A percentile compares a stretch with the other conserved stretches of the same genome.
phyloP scores from a whole-genome alignment of 2,329 filamentous ascomycete species.

The Apiospora rasikravindrae region DNA sequence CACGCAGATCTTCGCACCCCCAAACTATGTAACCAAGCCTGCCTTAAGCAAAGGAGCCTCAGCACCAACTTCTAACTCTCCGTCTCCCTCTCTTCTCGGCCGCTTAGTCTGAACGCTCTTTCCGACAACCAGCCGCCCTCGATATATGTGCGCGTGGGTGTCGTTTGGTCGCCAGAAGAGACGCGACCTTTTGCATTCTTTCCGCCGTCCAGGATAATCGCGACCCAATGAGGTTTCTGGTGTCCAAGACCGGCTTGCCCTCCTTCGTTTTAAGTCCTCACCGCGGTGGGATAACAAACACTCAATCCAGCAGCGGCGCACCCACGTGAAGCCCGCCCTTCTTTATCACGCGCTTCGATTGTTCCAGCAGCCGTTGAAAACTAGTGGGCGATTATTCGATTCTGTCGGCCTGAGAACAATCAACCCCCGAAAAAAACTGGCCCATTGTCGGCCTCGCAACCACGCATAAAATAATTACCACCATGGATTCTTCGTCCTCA shows the following conservation, averaged over 20 bases:
- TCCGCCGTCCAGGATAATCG: not conserved
- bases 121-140: conserved; percentile 3
- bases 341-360: not conserved
- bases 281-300: not conserved
- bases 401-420: not conserved
- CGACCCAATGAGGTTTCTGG: not conserved
- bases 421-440: not conserved
- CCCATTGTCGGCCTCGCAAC: conserved; percentile 5
- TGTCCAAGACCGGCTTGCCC: not conserved
- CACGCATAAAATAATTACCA: conserved; percentile 6
- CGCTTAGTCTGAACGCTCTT: conserved; percentile 5
- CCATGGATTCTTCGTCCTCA: conserved; percentile 34
- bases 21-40: conserved; percentile 16
- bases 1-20: conserved; percentile 14
- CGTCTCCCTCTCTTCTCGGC: not conserved
- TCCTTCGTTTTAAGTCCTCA: conserved; percentile 10
- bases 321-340: conserved; percentile 13
- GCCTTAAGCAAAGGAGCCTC: conserved; percentile 10
- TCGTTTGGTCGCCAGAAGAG: not conserved
- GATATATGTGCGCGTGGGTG: not conserved
- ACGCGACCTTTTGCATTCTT: not conserved
- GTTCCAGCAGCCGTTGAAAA: not conserved
- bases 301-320: conserved; percentile 14
- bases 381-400: not conserved
- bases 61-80: conserved; percentile 15